Evolutionary conservation across 2,329 filamentous ascomycete species (phyloP).

Genomic region (Hymenoscyphus linearis): DNA sequence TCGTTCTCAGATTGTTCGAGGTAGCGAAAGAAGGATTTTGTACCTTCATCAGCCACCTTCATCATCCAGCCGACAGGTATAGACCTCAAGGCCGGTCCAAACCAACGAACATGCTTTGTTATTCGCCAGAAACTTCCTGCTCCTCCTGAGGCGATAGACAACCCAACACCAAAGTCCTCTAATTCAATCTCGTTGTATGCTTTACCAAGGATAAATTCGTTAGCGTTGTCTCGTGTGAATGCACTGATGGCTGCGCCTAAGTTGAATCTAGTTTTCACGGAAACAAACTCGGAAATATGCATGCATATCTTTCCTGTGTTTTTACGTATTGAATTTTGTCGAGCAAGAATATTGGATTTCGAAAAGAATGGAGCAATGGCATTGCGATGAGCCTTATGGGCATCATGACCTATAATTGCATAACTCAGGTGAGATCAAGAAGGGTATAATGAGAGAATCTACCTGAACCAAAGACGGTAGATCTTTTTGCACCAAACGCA

Average conservation of each 20-base stretch:
- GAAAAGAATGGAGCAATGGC: not conserved
- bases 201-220: not conserved
- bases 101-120: not conserved
- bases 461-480: not conserved
- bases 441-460: not conserved
- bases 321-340: not conserved
- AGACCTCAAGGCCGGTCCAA: not conserved
- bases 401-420: not conserved
- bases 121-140: not conserved
- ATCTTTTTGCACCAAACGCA: not conserved
- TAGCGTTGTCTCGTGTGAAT: not conserved
- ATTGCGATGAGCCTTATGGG: not conserved
- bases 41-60: not conserved
- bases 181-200: not conserved
- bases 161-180: not conserved
- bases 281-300: not conserved
- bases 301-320: not conserved
- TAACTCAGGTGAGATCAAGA: not conserved
- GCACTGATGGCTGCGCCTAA: slow-evolving; percentile 8
- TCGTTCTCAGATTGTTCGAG: not conserved
- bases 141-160: not conserved
- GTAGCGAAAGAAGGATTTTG: not conserved
- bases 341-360: not conserved
- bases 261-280: not conserved
- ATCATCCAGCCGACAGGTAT: not conserved